phyloP scores from a whole-genome alignment of 1,139 yeast species.

The Candida glucosophila region DNA sequence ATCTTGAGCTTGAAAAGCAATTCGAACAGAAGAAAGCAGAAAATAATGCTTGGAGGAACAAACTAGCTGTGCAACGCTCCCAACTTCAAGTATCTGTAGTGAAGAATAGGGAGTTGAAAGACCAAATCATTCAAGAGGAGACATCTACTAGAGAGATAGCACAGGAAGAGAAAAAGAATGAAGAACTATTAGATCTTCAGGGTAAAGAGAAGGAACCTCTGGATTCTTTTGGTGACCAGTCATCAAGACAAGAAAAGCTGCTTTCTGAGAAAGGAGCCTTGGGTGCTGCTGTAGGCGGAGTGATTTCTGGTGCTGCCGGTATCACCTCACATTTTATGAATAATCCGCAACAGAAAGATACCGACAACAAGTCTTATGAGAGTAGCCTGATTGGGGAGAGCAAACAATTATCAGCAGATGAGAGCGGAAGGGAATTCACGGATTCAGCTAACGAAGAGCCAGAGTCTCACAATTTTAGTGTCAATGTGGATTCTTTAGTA shows the following conservation, averaged over 20 bases:
- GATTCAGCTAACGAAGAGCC: constrained; percentile 18
- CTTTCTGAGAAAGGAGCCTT: constrained; percentile 9
- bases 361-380: constrained; percentile 2
- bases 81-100: constrained; percentile 58
- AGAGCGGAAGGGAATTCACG: constrained; percentile 10
- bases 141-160: constrained; percentile 7
- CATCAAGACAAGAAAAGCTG: constrained; percentile 3
- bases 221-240: constrained; percentile 1
- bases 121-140: constrained; percentile 20
- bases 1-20: constrained; percentile 48
- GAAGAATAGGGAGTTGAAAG: constrained; percentile 41
- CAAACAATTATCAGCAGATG: neutral
- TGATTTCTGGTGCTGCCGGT: constrained; percentile 13
- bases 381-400: neutral
- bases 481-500: too few species aligned
- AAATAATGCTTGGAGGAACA: constrained; percentile 51
- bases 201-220: too few species aligned
- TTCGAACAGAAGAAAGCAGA: constrained; percentile 44
- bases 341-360: constrained; percentile 1
- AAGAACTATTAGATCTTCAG: too few species aligned
- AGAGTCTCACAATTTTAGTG: too few species aligned
- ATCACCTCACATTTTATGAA: constrained; percentile 2
- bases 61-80: constrained; percentile 56
- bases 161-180: constrained; percentile 12
- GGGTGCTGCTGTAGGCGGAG: constrained; percentile 21